Percentiles rank a stretch among this genome's conserved stretches.
Evolutionary conservation across 305 asterid species (phyloP).

Genomic region (Solanum aculeatissimum): DNA sequence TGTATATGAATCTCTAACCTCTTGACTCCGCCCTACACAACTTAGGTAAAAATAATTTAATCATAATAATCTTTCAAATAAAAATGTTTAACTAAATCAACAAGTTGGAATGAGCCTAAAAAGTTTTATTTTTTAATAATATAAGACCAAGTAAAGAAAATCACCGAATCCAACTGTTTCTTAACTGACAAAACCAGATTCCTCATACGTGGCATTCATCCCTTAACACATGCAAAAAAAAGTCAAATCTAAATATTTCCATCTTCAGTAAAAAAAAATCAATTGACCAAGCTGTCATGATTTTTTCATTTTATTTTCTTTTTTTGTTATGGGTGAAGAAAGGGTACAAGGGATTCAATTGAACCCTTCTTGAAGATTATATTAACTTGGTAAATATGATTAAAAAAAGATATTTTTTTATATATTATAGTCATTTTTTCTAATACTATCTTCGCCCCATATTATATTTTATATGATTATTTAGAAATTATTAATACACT

Average conservation of each 20-base stretch:
- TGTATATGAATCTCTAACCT: no score
- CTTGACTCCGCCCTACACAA: no score
- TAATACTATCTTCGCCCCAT: no score
- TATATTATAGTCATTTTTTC: no score
- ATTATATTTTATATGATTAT: no score
- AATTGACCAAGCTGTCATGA: neutral
- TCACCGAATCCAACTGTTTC: neutral
- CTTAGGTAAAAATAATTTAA: no score
- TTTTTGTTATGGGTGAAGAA: neutral
- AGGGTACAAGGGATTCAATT: neutral
- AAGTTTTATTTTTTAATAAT: no score
- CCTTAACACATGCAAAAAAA: neutral
- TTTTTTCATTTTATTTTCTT: neutral
- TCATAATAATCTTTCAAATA: neutral
- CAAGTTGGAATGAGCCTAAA: neutral
- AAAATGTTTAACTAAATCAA: neutral
- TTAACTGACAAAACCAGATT: conserved; percentile 6
- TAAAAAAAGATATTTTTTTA: neutral
- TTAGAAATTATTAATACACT: no score
- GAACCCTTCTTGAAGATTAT: neutral
- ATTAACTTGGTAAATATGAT: neutral
- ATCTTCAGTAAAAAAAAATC: neutral
- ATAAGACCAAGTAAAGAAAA: neutral
- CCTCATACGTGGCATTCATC: neutral
- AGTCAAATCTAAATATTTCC: neutral